A percentile compares a stretch with the other conserved stretches of the same genome.
Evolutionary conservation across 371 early-diverging fungal species (phyloP).

Genomic region (Syncephalastrum contaminatum): DNA sequence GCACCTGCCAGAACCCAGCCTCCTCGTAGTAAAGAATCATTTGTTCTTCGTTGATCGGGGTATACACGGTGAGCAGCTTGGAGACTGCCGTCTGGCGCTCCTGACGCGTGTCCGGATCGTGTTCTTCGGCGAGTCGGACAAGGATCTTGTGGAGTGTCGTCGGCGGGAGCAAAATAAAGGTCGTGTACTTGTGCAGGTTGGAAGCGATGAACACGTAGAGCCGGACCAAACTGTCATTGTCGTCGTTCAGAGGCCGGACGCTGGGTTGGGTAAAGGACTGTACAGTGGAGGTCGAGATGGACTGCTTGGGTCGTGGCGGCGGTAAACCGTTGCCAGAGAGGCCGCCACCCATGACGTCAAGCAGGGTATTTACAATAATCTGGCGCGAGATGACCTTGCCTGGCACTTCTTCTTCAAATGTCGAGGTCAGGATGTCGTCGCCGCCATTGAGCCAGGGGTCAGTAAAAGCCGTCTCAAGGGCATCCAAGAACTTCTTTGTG

Average conservation of each 20-base stretch:
- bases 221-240: conserved; percentile 48
- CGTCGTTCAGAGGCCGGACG: conserved; percentile 1
- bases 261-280: conserved; percentile 23
- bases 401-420: conserved; percentile 59
- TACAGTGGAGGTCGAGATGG: conserved; percentile 44
- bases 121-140: conserved; percentile 55
- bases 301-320: conserved; percentile 40
- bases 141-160: conserved; percentile 60
- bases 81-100: conserved; percentile 72
- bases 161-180: conserved; percentile 58
- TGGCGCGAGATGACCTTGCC: conserved; percentile 72
- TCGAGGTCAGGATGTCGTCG: conserved; percentile 49
- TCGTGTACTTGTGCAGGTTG: conserved; percentile 64
- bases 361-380: conserved; percentile 70
- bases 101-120: conserved; percentile 49
- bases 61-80: conserved; percentile 61
- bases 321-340: conserved; percentile 33
- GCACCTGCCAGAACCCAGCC: conserved; percentile 72
- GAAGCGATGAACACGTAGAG: conserved; percentile 72
- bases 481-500: conserved; percentile 65
- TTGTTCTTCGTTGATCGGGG: conserved; percentile 55
- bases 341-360: conserved; percentile 58
- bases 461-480: conserved; percentile 66
- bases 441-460: conserved; percentile 71
- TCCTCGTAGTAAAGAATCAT: conserved; percentile 61